Evolutionary conservation across 2,329 filamentous ascomycete species (phyloP).

Genomic region (Ilyonectria sp.): DNA sequence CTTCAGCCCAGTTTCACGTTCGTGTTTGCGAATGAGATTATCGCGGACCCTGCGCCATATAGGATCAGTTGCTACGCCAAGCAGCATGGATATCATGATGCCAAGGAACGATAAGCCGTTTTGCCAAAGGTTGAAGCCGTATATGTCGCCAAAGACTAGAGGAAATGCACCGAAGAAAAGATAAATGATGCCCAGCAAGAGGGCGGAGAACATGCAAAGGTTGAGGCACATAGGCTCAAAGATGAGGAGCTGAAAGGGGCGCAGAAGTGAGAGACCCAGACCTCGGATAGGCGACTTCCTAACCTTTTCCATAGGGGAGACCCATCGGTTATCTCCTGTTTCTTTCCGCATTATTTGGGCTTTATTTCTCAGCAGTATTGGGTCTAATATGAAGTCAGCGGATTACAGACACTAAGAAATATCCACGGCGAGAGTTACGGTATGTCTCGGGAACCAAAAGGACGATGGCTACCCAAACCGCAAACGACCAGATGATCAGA

Average conservation of each 20-base stretch:
- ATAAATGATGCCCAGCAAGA: conserved; percentile 88
- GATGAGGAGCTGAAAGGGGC: conserved; percentile 83
- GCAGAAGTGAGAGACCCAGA: conserved; percentile 72
- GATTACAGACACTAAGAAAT: too few species aligned
- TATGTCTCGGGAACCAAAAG: conserved; percentile 91
- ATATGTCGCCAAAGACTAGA: conserved; percentile 81
- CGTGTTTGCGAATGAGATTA: conserved; percentile 69
- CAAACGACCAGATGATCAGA: conserved; percentile 83
- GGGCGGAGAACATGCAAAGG: conserved; percentile 85
- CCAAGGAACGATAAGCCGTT: conserved; percentile 84
- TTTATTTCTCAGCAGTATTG: too few species aligned
- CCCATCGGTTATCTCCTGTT: too few species aligned
- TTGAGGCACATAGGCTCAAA: conserved; percentile 89
- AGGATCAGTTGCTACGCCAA: conserved; percentile 73
- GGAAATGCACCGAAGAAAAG: conserved; percentile 93
- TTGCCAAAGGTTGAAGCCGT: conserved; percentile 85
- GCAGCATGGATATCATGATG: conserved; percentile 77
- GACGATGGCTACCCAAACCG: conserved; percentile 74
- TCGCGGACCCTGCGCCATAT: conserved; percentile 75
- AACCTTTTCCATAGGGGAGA: too few species aligned
- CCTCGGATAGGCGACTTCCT: conserved; percentile 73
- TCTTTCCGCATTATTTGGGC: too few species aligned
- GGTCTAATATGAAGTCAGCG: too few species aligned
- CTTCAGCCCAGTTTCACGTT: conserved; percentile 34
- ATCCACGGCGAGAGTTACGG: not conserved